Percentiles rank a stretch among this genome's conserved stretches.
Conservation (phyloP, 164 flowering plant species). For the Stephania japonica region DNA sequence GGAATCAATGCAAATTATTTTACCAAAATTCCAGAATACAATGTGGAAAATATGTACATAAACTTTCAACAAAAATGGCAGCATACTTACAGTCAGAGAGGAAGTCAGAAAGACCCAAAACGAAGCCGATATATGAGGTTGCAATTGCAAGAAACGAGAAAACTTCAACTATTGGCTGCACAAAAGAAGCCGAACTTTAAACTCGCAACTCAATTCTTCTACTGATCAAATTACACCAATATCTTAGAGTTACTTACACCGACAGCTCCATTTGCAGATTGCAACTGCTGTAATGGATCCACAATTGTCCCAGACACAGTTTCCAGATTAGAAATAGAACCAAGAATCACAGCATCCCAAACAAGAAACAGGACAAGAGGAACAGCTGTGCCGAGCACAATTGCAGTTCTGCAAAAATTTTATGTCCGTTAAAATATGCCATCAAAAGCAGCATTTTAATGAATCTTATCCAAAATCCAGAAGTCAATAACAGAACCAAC, state of each 20-base stretch:
- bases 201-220: neutral
- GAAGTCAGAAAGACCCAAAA: slow-evolving; percentile 90
- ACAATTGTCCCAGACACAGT: slow-evolving; percentile 29
- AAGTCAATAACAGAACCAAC: neutral
- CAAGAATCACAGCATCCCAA: slow-evolving; percentile 91
- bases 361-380: slow-evolving; percentile 80
- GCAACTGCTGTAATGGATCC: slow-evolving; percentile 73
- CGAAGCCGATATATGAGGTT: slow-evolving; percentile 90
- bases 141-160: slow-evolving; percentile 91
- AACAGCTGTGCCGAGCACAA: slow-evolving; percentile 80
- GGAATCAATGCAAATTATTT: too few species aligned
- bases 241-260: slow-evolving; percentile 47
- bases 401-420: slow-evolving; percentile 67
- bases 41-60: neutral
- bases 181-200: neutral
- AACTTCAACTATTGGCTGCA: slow-evolving; percentile 79
- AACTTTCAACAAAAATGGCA: neutral
- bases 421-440: neutral
- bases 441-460: neutral
- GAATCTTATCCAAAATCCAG: neutral
- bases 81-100: slow-evolving; percentile 77
- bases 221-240: neutral
- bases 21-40: too few species aligned
- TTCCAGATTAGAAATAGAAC: slow-evolving; percentile 46
- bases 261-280: slow-evolving; percentile 59